Evolutionary conservation across 192 early-diverging fungal species (phyloP).

Genomic region (Podila epicladia): DNA sequence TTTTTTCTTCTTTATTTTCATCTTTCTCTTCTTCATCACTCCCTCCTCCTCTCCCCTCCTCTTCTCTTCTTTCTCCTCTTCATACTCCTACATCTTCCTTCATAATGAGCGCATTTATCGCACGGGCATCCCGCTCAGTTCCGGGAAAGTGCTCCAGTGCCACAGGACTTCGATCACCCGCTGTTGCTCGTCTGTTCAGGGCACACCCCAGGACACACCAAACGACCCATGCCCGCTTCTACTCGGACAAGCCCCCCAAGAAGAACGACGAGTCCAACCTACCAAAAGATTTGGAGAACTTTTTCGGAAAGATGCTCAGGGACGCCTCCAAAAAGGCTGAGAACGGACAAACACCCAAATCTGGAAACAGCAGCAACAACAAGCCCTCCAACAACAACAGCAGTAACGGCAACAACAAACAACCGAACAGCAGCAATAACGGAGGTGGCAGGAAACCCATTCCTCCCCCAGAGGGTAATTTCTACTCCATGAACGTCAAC

Average conservation of each 20-base stretch:
- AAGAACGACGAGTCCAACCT: slow-evolving; percentile 35
- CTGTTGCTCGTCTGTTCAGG: neutral
- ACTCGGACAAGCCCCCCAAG: slow-evolving; percentile 30
- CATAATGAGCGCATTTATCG: neutral
- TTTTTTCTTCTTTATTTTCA: neutral
- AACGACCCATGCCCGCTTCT: slow-evolving; percentile 12
- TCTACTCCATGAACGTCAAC: slow-evolving; percentile 18
- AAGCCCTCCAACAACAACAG: slow-evolving; percentile 11
- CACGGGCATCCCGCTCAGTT: neutral
- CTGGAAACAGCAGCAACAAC: slow-evolving; percentile 34
- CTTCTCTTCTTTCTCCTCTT: neutral
- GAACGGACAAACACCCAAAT: slow-evolving; percentile 19
- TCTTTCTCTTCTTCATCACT: neutral
- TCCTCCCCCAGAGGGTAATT: too few relatives aligned
- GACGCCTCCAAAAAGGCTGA: slow-evolving; percentile 48
- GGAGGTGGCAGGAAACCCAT: neutral
- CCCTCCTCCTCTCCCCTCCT: neutral
- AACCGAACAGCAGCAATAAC: neutral
- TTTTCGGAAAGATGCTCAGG: slow-evolving; percentile 66
- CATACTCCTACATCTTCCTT: neutral
- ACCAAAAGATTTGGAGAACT: slow-evolving; percentile 82
- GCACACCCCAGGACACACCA: neutral
- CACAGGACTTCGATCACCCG: neutral
- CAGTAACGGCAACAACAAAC: slow-evolving; percentile 4
- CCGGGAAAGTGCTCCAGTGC: neutral